Evolutionary conservation across 192 early-diverging fungal genomes (phyloP), one percentile per base, ranked within the genome.

Genomic region (Gigaspora rosea): DNA sequence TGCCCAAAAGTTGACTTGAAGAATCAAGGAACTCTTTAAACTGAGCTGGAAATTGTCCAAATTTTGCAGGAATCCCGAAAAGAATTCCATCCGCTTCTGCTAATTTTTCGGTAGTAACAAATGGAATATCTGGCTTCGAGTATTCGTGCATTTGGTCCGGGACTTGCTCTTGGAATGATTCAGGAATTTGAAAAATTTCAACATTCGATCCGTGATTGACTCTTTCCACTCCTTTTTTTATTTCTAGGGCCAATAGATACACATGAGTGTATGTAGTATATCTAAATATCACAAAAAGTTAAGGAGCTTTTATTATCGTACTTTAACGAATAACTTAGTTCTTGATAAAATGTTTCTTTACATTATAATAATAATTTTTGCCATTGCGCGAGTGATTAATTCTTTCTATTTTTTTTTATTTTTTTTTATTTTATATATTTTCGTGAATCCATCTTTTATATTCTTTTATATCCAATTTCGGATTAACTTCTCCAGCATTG

Each of bases 1-100:
- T 75, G 2, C 61, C 68, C 87, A 88, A 92, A 10, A 82, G 54
- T 27, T 71, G 20, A 64, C 81, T 79, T 20, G 74, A 81, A 0
- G 77, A 61, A 52, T 84, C 83, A 11, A 82, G 64, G 18, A 85
- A 73, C 27, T 90, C 74, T 86, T 92, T 93, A 75, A 94, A 82
- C 77, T 96, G 94, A 22, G 93, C 91, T n/a, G 95, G 88, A 18
- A 87, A 69, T 4, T 72, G 79, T 50, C 94, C 93, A 77, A 88
- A 96, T 10, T 93, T 84, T 9, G 92, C 91, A 15, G 88, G 84
- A 18, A 90, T 62, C 15, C 89, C 89, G 79, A 90, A 90, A 10
- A 90, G 58, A 56, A 86, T 79, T 1, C 84, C 90, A 77, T 91
- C 90, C 10, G 83, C 64, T 57, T 88, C 77, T 11, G 52, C 59